These are phyloP conservation scores for Chenopodium album DNA, from an alignment of 148 eudicot genomes.

Conservation along the genomic window DNA sequence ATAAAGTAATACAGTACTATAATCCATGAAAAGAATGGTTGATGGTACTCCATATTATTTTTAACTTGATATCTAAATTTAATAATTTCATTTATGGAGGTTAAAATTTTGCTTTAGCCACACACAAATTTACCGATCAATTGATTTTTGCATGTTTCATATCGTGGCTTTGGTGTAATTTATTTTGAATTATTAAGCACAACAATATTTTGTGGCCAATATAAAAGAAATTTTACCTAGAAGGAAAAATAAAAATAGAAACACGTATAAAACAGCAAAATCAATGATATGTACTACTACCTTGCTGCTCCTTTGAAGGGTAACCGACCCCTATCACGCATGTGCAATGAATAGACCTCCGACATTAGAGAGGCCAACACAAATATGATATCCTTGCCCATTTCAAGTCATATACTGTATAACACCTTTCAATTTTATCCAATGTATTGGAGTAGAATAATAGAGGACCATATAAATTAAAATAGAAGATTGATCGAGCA, in stretches of 20 bases:
- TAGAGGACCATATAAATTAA: too few relatives aligned
- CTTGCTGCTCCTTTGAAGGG: constrained; percentile 19
- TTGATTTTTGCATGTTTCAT: too few relatives aligned
- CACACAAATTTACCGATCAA: too few relatives aligned
- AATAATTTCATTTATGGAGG: too few relatives aligned
- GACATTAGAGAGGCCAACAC: constrained; percentile 24
- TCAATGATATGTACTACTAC: constrained; percentile 23
- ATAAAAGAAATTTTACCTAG: background rate
- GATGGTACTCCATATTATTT: too few relatives aligned
- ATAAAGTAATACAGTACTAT: too few relatives aligned
- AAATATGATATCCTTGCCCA: background rate
- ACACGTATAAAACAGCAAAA: background rate
- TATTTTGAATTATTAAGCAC: background rate
- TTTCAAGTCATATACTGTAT: background rate
- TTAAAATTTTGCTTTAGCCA: too few relatives aligned
- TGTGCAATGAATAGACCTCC: constrained; percentile 27
- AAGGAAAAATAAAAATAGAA: background rate
- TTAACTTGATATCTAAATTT: too few relatives aligned
- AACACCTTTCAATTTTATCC: background rate
- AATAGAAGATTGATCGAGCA: too few relatives aligned
- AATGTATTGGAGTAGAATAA: background rate
- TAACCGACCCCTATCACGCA: constrained; percentile 20
- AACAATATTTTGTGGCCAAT: background rate
- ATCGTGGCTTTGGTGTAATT: background rate
- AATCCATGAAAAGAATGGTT: too few relatives aligned